Conservation (phyloP, 192 early-diverging fungal species). For the Coemansia pectinata region DNA sequence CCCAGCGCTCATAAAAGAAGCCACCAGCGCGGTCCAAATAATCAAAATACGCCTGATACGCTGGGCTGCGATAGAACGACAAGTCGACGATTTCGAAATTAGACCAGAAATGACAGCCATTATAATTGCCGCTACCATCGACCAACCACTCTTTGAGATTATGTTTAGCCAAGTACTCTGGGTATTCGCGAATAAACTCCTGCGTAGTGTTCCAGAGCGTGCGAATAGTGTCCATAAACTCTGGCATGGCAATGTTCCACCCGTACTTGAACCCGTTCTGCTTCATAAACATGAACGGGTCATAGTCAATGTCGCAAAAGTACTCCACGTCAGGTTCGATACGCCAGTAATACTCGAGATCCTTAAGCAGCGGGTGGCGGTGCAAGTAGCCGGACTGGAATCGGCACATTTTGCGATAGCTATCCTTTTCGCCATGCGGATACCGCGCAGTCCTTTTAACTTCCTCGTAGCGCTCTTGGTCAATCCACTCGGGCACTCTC, state of each 20-base stretch:
- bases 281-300: slow-evolving; percentile 50
- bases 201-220: slow-evolving; percentile 42
- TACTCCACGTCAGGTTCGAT: slow-evolving; percentile 54
- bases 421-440: slow-evolving; percentile 34
- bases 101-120: slow-evolving; percentile 77
- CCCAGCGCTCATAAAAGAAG: slow-evolving; percentile 85
- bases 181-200: slow-evolving; percentile 20
- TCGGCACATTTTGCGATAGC: slow-evolving; percentile 44
- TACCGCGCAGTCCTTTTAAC: slow-evolving; percentile 21
- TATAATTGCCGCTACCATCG: slow-evolving; percentile 50
- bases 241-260: slow-evolving; percentile 31
- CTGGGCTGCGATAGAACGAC: slow-evolving; percentile 62
- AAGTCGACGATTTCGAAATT: slow-evolving; percentile 88
- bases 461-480: slow-evolving; percentile 23
- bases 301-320: slow-evolving; percentile 49
- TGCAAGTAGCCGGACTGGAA: slow-evolving; percentile 46
- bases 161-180: slow-evolving; percentile 20
- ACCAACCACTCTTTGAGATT: slow-evolving; percentile 40
- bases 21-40: slow-evolving; percentile 77
- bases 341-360: slow-evolving; percentile 55
- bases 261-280: slow-evolving; percentile 40
- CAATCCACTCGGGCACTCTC: slow-evolving; percentile 51
- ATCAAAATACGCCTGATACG: slow-evolving; percentile 67
- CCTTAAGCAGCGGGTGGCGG: slow-evolving; percentile 34
- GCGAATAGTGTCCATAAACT: slow-evolving; percentile 33